Percentiles rank a stretch among this genome's conserved stretches.
Conservation (phyloP, 495 filamentous ascomycete genomes). For the Neurospora sp. region DNA sequence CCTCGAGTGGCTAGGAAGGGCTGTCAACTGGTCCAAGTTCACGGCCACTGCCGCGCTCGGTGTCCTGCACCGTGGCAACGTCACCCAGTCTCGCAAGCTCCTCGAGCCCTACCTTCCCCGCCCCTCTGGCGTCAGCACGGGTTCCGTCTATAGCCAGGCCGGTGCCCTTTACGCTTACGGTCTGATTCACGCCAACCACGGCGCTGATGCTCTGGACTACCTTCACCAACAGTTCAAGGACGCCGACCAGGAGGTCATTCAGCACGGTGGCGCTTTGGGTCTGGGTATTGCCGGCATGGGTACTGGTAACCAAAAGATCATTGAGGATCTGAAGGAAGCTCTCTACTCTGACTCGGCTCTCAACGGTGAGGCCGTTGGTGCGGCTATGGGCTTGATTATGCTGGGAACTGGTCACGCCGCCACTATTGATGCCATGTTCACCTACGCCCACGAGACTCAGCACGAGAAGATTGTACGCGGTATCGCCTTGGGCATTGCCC, state of each 20-base stretch:
- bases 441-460: slow-evolving; percentile 93
- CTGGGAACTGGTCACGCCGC: slow-evolving; percentile 87
- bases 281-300: slow-evolving; percentile 98
- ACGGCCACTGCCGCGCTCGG: slow-evolving; percentile 94
- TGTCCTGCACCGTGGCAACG: slow-evolving; percentile 91
- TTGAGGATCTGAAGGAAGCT: slow-evolving; percentile 78
- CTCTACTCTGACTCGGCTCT: slow-evolving; percentile 89
- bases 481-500: slow-evolving; percentile 87
- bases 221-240: slow-evolving; percentile 78
- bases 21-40: slow-evolving; percentile 99
- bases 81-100: slow-evolving; percentile 85
- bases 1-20: slow-evolving; percentile 95
- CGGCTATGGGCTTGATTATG: slow-evolving; percentile 96
- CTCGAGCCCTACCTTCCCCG: slow-evolving; percentile 90
- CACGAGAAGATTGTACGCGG: slow-evolving; percentile 99
- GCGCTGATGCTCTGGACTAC: slow-evolving; percentile 81
- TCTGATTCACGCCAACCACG: slow-evolving; percentile 96
- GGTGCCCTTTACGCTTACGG: slow-evolving; percentile 93
- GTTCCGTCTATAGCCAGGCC: slow-evolving; percentile 90
- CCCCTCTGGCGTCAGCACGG: slow-evolving; percentile 52
- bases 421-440: slow-evolving; percentile 88
- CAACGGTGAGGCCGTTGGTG: slow-evolving; percentile 91
- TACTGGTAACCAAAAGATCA: slow-evolving; percentile 80
- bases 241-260: slow-evolving; percentile 86
- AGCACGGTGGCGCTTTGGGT: slow-evolving; percentile 91